Base-by-base conservation (phyloP, 139 green algal species). In the Chlorella sp. region DNA sequence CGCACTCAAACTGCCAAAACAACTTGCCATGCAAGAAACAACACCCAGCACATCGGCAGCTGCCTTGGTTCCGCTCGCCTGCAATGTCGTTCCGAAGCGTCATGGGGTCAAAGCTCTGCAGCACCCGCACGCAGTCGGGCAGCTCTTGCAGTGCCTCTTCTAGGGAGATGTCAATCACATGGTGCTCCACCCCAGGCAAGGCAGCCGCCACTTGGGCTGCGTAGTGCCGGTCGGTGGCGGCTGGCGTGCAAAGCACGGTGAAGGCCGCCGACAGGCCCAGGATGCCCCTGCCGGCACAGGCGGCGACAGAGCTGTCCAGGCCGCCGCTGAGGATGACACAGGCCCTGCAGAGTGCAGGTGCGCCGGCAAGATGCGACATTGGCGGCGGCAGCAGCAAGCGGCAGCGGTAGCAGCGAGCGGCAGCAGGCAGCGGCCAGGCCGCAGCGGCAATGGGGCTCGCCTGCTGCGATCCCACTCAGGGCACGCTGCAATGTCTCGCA, bases 61-160 rank as follows among this genome's bases (percentile, higher is more conserved):
- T 38, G 64, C 28, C 68, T 51, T 4, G 15, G 11, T 1, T 4
- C 51, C 18, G 32, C 51, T 28, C 30, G 69, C 74, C 74, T 32
- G 74, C 74, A 30, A 81, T 68, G 9, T 83, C 62, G 60, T 83
- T 83, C 0, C 76, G 2, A 7, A 83, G 76, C 26, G 26, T 28
- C 76, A 83, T 83, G 38, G 47, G 47, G 76, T 83, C 76, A 25
- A 83, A 83, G 38, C 26, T 83, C 60, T 83, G 60, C 60, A 83
- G 76, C 38, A 83, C 57, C 38, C 62, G 76, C 38, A 83, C 62
- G 38, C 76, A 83, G 26, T 30, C 47, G 4, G 76, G 76, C 60
- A 83, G 76, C 60, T 83, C 76, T 41, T 63, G 26, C 26, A 83
- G 60, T 0, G 72, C 26, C 12, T 60, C 38, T 3, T 73, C 62